Evolutionary conservation across 1,284 basidiomycete species (phyloP).

Genomic region (Naganishia sp.): DNA sequence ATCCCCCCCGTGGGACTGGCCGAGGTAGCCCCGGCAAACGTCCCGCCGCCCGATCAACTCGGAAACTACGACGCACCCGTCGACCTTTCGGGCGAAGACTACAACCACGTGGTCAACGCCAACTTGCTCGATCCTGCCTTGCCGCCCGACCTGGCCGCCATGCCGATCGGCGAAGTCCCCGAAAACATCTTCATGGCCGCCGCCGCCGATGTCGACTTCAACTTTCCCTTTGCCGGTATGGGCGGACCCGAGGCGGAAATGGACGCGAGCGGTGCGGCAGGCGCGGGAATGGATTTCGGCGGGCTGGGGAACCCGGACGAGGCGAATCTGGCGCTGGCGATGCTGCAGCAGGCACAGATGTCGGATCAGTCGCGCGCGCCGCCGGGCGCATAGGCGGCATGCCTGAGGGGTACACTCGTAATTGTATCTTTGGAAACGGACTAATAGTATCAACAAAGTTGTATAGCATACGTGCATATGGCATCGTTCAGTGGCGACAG

Average conservation of each 20-base stretch:
- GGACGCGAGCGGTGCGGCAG: not conserved
- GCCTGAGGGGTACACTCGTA: not conserved
- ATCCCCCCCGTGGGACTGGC: slow-evolving; percentile 4
- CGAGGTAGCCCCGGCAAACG: not conserved
- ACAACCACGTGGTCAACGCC: slow-evolving; percentile 10
- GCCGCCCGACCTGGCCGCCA: slow-evolving; percentile 21
- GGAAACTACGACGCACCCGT: slow-evolving; percentile 6
- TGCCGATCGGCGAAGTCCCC: slow-evolving; percentile 24
- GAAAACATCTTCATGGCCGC: slow-evolving; percentile 26
- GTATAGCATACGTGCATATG: slow-evolving; percentile 1
- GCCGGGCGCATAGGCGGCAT: slow-evolving; percentile 7
- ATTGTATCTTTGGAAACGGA: not conserved
- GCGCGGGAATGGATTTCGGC: not conserved
- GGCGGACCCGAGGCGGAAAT: slow-evolving; percentile 1
- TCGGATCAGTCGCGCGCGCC: slow-evolving; percentile 23
- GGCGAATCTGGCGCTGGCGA: slow-evolving; percentile 9
- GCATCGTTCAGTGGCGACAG: not conserved
- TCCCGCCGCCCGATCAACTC: not conserved
- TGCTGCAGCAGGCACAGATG: slow-evolving; percentile 12
- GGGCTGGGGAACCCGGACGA: not conserved
- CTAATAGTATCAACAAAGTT: not conserved
- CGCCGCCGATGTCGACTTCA: slow-evolving; percentile 22
- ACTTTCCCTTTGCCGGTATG: slow-evolving; percentile 13
- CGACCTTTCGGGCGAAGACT: slow-evolving; percentile 15
- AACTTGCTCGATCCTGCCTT: slow-evolving; percentile 22